Base-by-base conservation (phyloP, 2,329 filamentous ascomycete species). In the Aureobasidium sp. region DNA sequence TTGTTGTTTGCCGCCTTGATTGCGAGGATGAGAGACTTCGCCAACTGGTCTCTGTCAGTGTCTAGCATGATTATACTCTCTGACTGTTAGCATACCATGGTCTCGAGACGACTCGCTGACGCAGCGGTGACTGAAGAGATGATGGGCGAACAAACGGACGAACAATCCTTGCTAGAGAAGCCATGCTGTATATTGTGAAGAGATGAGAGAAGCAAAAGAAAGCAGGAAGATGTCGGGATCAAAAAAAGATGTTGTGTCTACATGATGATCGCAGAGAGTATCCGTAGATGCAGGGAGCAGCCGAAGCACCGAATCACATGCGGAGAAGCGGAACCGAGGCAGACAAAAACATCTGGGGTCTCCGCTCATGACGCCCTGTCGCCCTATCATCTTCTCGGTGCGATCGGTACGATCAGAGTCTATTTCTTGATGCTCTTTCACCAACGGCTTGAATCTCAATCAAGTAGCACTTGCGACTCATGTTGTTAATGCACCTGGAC, bases 21-120 rank as follows among this genome's bases (percentile, higher is more conserved):
- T 70, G 63, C 0, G 77, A 77, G 0, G 73, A 71, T 6, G 78
- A 78, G 57, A 81, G 76, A 63, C 75, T 76, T 72, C 77, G 71
- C 63, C 69, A 57, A 37, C 66, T 65, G 27, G 17, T 15, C 26
- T 29, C 1, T 3, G 43, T 59, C 24, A 59, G 55, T 39, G 20
- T 20, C 9, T 59, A 24, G 2, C 32, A 29, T 17, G 32, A 29
- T 8, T 43, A 6, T 6, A 17, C 6, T 29, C 24, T 1, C 5
- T 17, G 17, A 2, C 3, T 10, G 17, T 7, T 20, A 7, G 17
- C 46, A 26, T 32, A 60, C 57, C 46, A 60, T 51, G 46, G 46
- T 41, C n/a, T 44, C 9, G 57, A 50, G 34, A 60, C 6, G 6
- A 51, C 27, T 51, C 46, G 24, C 26, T 51, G 57, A n/a, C 44